Percentiles rank a stretch among this genome's conserved stretches.
Evolutionary conservation across 257 asterid genomes (phyloP).

Genomic region (Schizonepeta tenuifolia): DNA sequence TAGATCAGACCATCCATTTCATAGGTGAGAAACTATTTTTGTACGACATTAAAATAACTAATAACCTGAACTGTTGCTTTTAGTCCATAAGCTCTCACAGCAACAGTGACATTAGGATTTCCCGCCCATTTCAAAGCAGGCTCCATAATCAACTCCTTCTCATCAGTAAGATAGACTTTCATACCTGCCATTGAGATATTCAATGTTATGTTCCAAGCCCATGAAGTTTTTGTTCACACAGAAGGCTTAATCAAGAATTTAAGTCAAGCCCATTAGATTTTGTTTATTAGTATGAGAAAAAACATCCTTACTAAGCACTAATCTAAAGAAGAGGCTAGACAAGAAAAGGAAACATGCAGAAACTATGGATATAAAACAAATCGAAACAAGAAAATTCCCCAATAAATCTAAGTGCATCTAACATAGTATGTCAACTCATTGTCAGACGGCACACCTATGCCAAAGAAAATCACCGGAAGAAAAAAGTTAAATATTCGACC

Average conservation of each 20-base stretch:
- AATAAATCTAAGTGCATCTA: too few relatives aligned
- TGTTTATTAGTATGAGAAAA: background rate
- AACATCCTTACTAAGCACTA: background rate
- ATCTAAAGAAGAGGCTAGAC: background rate
- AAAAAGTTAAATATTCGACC: too few relatives aligned
- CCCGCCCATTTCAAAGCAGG: conserved; percentile 99
- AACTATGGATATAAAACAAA: too few relatives aligned
- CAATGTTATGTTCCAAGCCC: conserved; percentile 2
- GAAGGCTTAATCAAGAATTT: background rate
- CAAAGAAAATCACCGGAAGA: too few relatives aligned
- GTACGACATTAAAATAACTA: conserved; percentile 27
- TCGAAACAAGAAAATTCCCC: too few relatives aligned
- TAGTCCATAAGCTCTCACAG: conserved; percentile 80
- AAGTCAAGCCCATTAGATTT: background rate
- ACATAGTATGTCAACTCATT: too few relatives aligned
- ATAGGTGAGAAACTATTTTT: conserved; percentile 5
- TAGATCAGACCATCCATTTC: conserved; percentile 17
- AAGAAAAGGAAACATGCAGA: background rate
- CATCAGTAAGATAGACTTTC: conserved; percentile 51
- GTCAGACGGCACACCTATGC: too few relatives aligned
- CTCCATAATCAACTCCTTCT: conserved; percentile 96
- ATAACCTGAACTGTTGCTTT: conserved; percentile 90
- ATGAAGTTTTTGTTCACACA: background rate
- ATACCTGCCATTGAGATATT: conserved; percentile 43
- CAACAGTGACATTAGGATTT: conserved; percentile 80